Evolutionary conservation across 2,329 filamentous ascomycete genomes (phyloP), one percentile per base, ranked within the genome.

Genomic region (Fusarium longipes): DNA sequence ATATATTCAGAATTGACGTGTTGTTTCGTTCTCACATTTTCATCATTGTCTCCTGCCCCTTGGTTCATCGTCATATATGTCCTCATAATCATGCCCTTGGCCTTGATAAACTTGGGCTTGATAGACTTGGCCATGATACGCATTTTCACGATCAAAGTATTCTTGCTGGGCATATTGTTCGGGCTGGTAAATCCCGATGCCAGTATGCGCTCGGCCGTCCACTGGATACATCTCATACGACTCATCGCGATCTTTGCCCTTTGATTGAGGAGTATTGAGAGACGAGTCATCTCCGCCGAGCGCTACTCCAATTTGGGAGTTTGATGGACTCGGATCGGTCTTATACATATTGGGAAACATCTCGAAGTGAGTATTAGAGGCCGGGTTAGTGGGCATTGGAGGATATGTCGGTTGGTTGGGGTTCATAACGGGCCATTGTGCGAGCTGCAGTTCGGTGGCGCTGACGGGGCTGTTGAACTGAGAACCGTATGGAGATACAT

Each of bases 401-500:
- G 51, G 24, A 12, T 30, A 29, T 47, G 52, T 27, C 27, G 60
- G 63, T 18, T 43, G n/a, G n/a, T 60, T 55, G 22, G 58, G 54
- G 18, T 30, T 44, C 63, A 68, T 61, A 1, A 63, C 65, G 0
- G 65, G 65, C 65, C 65, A 68, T 29, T 67, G 43, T n/a, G 65
- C 58, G 1, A 68, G 63, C 30, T 66, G 70, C 3, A 68, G 73
- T 33, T 83, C 82, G 1, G 75, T 76, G 0, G 77, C 82, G 52
- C 80, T 85, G 60, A 86, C 80, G 1, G 87, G 87, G 70, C 86
- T 88, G 74, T 80, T 86, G 76, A 83, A 89, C 60, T 87, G 84
- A 38, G 86, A 87, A 20, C 80, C 82, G 71, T 89, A 89, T 0
- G 87, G 87, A 5, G 86, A 88, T 65, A 87, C 83, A 75, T 88